Percentiles rank a stretch among this genome's conserved stretches.
These are phyloP conservation scores for Chytriomyces sp. DNA, from an alignment of 192 early-diverging fungal genomes.

Conservation along the genomic window DNA sequence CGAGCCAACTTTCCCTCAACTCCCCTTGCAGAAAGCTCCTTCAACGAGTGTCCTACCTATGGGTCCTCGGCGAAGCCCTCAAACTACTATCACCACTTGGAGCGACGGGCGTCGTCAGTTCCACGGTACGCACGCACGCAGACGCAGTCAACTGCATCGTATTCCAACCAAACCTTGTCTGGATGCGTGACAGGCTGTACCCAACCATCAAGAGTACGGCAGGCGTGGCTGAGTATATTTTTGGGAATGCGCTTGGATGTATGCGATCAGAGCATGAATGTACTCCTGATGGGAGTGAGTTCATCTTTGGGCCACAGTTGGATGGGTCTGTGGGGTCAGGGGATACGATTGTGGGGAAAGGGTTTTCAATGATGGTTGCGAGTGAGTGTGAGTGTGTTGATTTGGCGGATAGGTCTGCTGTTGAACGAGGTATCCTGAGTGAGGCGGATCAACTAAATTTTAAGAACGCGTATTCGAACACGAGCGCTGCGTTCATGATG, in stretches of 20 bases:
- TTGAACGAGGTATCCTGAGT: constrained; percentile 8
- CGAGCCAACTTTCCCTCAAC: constrained; percentile 25
- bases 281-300: background rate
- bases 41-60: constrained; percentile 26
- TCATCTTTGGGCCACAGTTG: constrained; percentile 28
- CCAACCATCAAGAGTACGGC: constrained; percentile 22
- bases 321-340: constrained; percentile 16
- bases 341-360: constrained; percentile 28
- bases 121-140: constrained; percentile 13
- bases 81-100: constrained; percentile 29
- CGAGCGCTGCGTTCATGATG: constrained; percentile 12
- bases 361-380: constrained; percentile 2
- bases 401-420: background rate
- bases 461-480: background rate
- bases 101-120: constrained; percentile 21
- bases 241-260: constrained; percentile 34
- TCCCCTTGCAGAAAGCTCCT: constrained; percentile 27
- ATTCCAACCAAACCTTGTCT: background rate
- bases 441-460: background rate
- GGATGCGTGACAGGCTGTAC: constrained; percentile 14
- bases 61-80: constrained; percentile 18
- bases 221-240: constrained; percentile 28
- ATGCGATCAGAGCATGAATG: constrained; percentile 31
- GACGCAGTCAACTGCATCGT: constrained; percentile 6
- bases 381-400: constrained; percentile 20